A percentile compares a stretch with the other conserved stretches of the same genome.
Conservation (phyloP, 257 asterid genomes). For the Paulownia fortunei region DNA sequence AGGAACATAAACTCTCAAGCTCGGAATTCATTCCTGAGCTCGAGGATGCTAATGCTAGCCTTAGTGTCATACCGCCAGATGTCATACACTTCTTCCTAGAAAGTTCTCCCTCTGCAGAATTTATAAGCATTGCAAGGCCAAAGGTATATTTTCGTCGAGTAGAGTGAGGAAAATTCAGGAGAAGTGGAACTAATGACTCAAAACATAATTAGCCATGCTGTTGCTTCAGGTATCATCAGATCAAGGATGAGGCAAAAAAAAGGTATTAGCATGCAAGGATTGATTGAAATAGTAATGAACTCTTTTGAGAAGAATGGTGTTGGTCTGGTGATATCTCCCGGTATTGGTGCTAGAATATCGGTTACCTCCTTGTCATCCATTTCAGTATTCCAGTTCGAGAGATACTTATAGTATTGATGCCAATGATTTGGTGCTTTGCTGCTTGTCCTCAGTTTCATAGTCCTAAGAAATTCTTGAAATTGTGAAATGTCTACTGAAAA, state of each 20-base stretch:
- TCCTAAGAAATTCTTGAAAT: too few relatives aligned
- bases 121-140: constrained; percentile 24
- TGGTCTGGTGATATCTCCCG: neutral
- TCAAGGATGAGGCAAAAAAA: neutral
- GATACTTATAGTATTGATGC: too few relatives aligned
- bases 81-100: constrained; percentile 27
- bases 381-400: neutral
- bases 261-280: neutral
- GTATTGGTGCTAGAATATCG: neutral
- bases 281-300: neutral
- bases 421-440: too few relatives aligned
- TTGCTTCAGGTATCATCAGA: constrained; percentile 23
- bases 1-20: constrained; percentile 21
- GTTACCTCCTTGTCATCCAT: neutral
- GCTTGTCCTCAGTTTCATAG: too few relatives aligned
- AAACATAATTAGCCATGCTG: neutral
- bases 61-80: constrained; percentile 12
- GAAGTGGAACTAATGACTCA: neutral
- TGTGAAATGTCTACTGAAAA: too few relatives aligned
- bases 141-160: constrained; percentile 26
- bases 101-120: constrained; percentile 34
- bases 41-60: neutral
- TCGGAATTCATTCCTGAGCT: too few relatives aligned
- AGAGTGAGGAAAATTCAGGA: neutral
- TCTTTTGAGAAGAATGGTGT: neutral